phyloP scores from a whole-genome alignment of 257 asterid species.

The Nicotiana otophora region DNA sequence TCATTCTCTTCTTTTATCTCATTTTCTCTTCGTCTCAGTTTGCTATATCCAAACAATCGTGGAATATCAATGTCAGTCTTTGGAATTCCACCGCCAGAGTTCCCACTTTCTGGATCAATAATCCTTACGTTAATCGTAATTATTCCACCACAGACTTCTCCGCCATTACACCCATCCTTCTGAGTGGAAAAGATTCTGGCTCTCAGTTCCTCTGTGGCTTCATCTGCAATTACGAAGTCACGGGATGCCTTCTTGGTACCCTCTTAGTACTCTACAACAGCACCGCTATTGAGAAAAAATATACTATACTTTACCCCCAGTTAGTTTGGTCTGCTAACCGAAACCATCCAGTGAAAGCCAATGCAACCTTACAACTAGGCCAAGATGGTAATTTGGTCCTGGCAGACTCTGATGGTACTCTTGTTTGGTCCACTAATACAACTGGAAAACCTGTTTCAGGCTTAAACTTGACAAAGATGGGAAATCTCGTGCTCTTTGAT shows the following conservation, averaged over 20 bases:
- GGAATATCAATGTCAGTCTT: not conserved
- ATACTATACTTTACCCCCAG: not conserved
- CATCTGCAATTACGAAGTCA: not conserved
- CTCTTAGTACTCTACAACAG: not conserved
- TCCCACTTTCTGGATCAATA: not conserved
- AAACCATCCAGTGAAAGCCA: conserved; percentile 15
- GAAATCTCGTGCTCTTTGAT: conserved; percentile 15
- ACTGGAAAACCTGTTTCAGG: too few relatives aligned
- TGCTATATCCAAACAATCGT: not conserved
- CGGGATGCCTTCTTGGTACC: not conserved
- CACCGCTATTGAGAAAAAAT: not conserved
- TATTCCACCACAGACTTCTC: not conserved
- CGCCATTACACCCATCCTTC: not conserved
- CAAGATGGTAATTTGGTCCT: too few relatives aligned
- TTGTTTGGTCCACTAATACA: too few relatives aligned
- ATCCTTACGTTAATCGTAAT: not conserved
- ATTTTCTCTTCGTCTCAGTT: not conserved
- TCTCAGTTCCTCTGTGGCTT: not conserved
- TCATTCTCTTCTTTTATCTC: not conserved
- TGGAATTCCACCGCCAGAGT: not conserved
- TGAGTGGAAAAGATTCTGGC: not conserved
- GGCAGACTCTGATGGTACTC: too few relatives aligned
- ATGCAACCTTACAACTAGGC: conserved; percentile 17
- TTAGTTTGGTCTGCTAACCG: conserved; percentile 25
- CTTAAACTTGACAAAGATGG: not conserved